phyloP scores from a whole-genome alignment of 768 basidiomycete species.

The Myochromella boudieri region DNA sequence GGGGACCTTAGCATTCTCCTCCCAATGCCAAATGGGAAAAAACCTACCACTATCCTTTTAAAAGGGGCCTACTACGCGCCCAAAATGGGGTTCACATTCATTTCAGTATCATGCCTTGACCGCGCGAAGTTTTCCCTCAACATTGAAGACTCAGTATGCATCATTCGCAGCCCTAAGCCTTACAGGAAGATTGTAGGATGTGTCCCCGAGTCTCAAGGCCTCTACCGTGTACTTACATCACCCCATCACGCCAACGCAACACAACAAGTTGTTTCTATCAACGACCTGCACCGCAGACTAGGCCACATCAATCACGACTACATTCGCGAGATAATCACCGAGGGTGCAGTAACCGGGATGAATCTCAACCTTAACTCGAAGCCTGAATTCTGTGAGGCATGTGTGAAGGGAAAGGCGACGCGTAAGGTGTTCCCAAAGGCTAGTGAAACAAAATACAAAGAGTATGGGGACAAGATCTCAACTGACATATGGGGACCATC shows the following conservation, averaged over 20 bases:
- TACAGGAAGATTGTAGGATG: slow-evolving; percentile 14
- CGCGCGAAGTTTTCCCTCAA: no score
- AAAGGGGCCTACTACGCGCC: no score
- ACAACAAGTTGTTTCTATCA: slow-evolving; percentile 20
- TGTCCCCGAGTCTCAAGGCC: slow-evolving; percentile 23
- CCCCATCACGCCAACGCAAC: slow-evolving; percentile 10
- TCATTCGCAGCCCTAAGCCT: slow-evolving; percentile 17
- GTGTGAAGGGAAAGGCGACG: slow-evolving; percentile 23
- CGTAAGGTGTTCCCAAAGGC: slow-evolving; percentile 20
- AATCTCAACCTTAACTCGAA: slow-evolving; percentile 23
- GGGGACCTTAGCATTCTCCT: slow-evolving; percentile 27
- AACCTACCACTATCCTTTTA: no score
- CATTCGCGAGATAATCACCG: slow-evolving; percentile 9
- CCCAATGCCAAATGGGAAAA: slow-evolving; percentile 22
- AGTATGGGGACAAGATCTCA: slow-evolving; percentile 20
- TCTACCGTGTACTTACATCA: slow-evolving; percentile 22
- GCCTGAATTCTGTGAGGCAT: slow-evolving; percentile 25
- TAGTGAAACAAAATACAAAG: no score
- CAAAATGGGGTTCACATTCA: no score
- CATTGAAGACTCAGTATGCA: no score
- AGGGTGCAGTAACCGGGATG: slow-evolving; percentile 30
- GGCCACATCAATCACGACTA: slow-evolving; percentile 32
- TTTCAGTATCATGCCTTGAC: no score
- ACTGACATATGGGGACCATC: slow-evolving; percentile 28
- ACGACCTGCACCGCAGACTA: slow-evolving; percentile 30